phyloP scores from a whole-genome alignment of 768 basidiomycete genomes.

The Termitomyces sp. region DNA sequence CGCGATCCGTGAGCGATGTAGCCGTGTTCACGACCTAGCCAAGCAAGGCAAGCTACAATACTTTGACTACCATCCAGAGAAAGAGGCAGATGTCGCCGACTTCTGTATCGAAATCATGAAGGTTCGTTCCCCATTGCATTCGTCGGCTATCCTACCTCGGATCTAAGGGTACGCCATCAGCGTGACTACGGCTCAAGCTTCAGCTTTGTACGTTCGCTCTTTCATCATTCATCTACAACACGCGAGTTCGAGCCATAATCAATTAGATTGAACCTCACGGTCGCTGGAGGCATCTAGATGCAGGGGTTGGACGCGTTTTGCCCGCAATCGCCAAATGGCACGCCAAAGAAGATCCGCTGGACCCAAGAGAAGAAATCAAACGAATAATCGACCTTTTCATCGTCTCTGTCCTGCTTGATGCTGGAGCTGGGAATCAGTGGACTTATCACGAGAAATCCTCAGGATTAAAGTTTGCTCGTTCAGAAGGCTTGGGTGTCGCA shows the following conservation, averaged over 20 bases:
- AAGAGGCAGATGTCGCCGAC: slow-evolving; percentile 61
- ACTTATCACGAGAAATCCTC: slow-evolving; percentile 60
- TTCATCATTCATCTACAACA: background rate
- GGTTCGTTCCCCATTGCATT: slow-evolving; percentile 36
- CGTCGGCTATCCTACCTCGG: background rate
- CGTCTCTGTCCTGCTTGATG: slow-evolving; percentile 91
- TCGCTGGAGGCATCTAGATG: slow-evolving; percentile 86
- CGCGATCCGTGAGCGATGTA: slow-evolving; percentile 86
- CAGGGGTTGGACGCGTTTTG: slow-evolving; percentile 58
- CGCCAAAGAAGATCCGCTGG: slow-evolving; percentile 32
- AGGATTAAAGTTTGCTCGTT: slow-evolving; percentile 55
- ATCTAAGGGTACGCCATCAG: slow-evolving; percentile 29
- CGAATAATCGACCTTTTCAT: slow-evolving; percentile 86
- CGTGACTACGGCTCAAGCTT: slow-evolving; percentile 79
- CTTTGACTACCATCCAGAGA: slow-evolving; percentile 81
- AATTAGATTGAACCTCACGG: slow-evolving; percentile 81
- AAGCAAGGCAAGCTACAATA: slow-evolving; percentile 72
- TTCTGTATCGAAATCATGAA: slow-evolving; percentile 79
- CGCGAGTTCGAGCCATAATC: background rate
- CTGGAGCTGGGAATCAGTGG: slow-evolving; percentile 88
- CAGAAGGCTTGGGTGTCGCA: slow-evolving; percentile 85
- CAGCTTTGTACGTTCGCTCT: slow-evolving; percentile 41
- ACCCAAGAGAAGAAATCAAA: slow-evolving; percentile 57
- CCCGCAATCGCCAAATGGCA: slow-evolving; percentile 61
- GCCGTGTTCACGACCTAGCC: slow-evolving; percentile 74